Evolutionary conservation across 768 basidiomycete species (phyloP).

Genomic region (Hygrocybe punicea): DNA sequence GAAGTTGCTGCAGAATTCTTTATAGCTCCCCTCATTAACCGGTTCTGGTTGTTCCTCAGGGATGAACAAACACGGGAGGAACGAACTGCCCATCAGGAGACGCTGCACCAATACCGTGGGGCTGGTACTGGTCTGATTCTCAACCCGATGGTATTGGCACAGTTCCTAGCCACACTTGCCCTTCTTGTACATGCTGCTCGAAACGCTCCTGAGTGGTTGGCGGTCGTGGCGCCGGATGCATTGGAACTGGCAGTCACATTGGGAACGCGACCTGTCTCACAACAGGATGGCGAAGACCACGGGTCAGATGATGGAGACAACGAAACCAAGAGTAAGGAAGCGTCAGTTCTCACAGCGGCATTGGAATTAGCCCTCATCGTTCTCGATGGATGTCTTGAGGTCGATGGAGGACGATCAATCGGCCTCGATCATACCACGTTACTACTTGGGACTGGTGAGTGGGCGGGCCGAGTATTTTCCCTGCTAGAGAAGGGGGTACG

Average conservation of each 20-base stretch:
- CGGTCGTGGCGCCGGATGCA: slow-evolving; percentile 74
- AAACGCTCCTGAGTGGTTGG: slow-evolving; percentile 77
- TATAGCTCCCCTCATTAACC: slow-evolving; percentile 83
- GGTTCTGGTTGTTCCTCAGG: slow-evolving; percentile 92
- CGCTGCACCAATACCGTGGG: slow-evolving; percentile 58
- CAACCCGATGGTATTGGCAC: slow-evolving; percentile 70
- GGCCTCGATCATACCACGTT: slow-evolving; percentile 72
- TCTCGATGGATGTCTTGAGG: slow-evolving; percentile 68
- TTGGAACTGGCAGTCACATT: slow-evolving; percentile 81
- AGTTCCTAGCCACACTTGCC: slow-evolving; percentile 70
- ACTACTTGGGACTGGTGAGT: slow-evolving; percentile 71
- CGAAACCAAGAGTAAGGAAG: slow-evolving; percentile 49
- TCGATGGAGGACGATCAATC: slow-evolving; percentile 74
- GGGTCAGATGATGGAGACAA: slow-evolving; percentile 21
- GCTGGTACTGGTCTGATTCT: slow-evolving; percentile 82
- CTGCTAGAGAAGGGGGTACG: slow-evolving; percentile 61
- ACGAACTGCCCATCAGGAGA: slow-evolving; percentile 56
- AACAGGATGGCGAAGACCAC: slow-evolving; percentile 33
- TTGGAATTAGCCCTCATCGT: slow-evolving; percentile 76
- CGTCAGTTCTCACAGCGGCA: slow-evolving; percentile 67
- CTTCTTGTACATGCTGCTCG: slow-evolving; percentile 80
- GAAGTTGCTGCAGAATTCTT: slow-evolving; percentile 84
- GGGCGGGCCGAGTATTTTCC: slow-evolving; percentile 69
- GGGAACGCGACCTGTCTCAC: slow-evolving; percentile 62
- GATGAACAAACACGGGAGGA: slow-evolving; percentile 78